Base-by-base conservation (phyloP, 352 stramenopile genomes). In the Globisporangium echinulatum region DNA sequence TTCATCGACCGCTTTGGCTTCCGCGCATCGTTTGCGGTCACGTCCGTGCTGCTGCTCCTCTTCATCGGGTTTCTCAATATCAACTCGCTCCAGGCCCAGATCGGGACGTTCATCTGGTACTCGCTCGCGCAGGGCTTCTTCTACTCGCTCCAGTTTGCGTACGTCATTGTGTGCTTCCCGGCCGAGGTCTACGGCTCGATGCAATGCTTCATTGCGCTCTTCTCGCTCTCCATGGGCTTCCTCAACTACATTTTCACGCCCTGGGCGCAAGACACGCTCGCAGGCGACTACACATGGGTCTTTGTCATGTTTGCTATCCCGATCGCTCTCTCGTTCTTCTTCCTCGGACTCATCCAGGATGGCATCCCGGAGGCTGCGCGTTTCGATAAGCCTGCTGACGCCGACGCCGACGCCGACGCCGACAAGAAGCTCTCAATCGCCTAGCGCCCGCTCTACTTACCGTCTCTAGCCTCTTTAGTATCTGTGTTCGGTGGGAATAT, bases 171-270 rank as follows among this genome's bases (percentile, higher is more conserved):
- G n/a, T 69, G 62, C 56, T 76, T 76, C 49, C 63, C 69, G 6
- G 56, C 58, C 3, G 58, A 77, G 50, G 66, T 77, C 15, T 77
- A 76, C 49, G 69, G 69, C 54, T 74, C 66, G 19, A 56, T 76
- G 11, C 66, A 76, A 49, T 66, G 66, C 42, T 76, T 71, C 46
- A 49, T 76, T 25, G 63, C 61, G 17, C 47, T 64, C 47, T 74
- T 56, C 49, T 69, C 69, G 33, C 69, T 76, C 66, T 59, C 71
- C 4, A 62, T 74, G 62, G 59, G 62, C 13, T 63, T 74, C 15
- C 63, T 73, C 57, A 73, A 74, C 57, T 76, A 74, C 66, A 62
- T 60, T 17, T 76, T 76, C 63, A 76, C 56, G 25, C 66, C 66
- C 40, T 74, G 66, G 66, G 60, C 68, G 2, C 66, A 76, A 33